Conservation (phyloP, 2,329 filamentous ascomycete species). For the Microcera coccophila region DNA sequence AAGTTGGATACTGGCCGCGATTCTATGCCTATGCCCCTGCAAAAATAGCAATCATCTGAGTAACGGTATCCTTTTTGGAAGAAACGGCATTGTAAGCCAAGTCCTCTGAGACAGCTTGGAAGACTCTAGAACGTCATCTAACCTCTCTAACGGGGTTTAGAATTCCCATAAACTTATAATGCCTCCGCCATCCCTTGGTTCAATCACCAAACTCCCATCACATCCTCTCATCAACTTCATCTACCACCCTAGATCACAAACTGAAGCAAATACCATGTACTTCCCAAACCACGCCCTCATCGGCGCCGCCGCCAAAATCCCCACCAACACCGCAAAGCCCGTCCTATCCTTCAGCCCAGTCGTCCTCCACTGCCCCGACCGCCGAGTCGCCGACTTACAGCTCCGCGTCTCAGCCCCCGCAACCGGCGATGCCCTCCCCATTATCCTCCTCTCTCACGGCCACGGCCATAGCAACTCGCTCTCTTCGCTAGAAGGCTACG, state of each 20-base stretch:
- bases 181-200: neutral
- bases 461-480: conserved; percentile 26
- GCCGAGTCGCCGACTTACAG: conserved; percentile 22
- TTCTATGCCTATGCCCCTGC: too few relatives aligned
- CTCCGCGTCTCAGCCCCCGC: conserved; percentile 21
- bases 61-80: too few relatives aligned
- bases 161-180: neutral
- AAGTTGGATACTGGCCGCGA: neutral
- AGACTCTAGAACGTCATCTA: too few relatives aligned
- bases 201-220: neutral
- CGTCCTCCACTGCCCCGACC: conserved; percentile 11
- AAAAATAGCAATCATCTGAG: too few relatives aligned
- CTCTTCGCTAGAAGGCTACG: conserved; percentile 24
- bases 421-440: conserved; percentile 15
- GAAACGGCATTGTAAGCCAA: too few relatives aligned
- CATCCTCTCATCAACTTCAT: neutral
- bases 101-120: too few relatives aligned
- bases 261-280: conserved; percentile 14
- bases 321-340: conserved; percentile 13
- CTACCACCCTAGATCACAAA: neutral
- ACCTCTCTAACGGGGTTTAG: neutral
- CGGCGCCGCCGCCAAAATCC: conserved; percentile 21
- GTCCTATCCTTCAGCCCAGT: conserved; percentile 24
- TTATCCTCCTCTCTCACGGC: conserved; percentile 27
- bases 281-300: conserved; percentile 21